These are phyloP conservation scores for Pulicaria dysenterica DNA, from an alignment of 129 eudicot species.

Conservation along the genomic window DNA sequence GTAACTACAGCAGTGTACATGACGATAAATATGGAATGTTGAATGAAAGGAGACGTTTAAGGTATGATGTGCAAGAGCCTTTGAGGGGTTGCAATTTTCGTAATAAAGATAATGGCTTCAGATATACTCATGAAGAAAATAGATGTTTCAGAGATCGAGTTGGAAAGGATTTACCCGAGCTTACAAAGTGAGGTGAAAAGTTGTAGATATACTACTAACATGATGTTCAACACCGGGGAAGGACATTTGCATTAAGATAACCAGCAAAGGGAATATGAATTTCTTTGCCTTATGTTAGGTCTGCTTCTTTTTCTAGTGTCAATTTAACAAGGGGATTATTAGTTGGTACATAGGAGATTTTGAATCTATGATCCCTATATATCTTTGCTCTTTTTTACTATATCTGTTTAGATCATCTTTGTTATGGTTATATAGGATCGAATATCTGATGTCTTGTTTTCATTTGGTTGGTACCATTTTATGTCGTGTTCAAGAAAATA, in stretches of 20 bases:
- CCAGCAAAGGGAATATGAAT: constrained; percentile 35
- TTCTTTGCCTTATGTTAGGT: constrained; percentile 23
- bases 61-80: constrained; percentile 40
- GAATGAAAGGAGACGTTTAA: constrained; percentile 47
- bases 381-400: not conserved
- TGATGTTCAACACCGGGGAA: constrained; percentile 30
- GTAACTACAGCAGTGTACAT: constrained; percentile 37
- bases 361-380: constrained; percentile 11
- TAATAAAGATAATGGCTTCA: constrained; percentile 38
- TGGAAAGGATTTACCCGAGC: not conserved
- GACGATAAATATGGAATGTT: constrained; percentile 41
- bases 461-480: constrained; percentile 19
- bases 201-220: constrained; percentile 37
- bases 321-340: constrained; percentile 37
- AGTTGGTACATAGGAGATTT: constrained; percentile 42
- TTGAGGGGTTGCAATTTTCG: constrained; percentile 32
- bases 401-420: constrained; percentile 8
- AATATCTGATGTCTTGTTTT: constrained; percentile 24
- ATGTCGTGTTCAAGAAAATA: constrained; percentile 15
- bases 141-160: constrained; percentile 12
- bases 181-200: constrained; percentile 28
- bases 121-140: constrained; percentile 29
- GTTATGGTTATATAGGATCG: constrained; percentile 9
- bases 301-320: constrained; percentile 20
- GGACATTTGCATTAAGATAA: constrained; percentile 38